Conservation (phyloP, 768 basidiomycete genomes). For the Pseudohyphozyma bogoriensis region DNA sequence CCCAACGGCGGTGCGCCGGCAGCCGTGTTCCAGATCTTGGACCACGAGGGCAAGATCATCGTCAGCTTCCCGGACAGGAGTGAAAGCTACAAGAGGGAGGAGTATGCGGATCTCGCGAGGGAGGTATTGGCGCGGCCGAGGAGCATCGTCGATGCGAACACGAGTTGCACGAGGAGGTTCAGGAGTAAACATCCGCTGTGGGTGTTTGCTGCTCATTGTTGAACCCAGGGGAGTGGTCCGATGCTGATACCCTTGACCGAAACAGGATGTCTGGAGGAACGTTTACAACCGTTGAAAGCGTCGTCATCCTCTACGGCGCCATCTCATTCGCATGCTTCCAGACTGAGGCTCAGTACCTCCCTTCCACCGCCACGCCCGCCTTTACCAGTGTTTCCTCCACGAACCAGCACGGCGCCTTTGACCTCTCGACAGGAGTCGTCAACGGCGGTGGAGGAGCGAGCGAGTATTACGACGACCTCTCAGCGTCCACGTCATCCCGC, state of each 20-base stretch:
- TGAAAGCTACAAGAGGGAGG: slow-evolving; percentile 21
- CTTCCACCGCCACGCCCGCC: too few relatives aligned
- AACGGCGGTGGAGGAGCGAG: too few relatives aligned
- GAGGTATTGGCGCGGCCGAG: slow-evolving; percentile 25
- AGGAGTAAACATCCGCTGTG: slow-evolving; percentile 32
- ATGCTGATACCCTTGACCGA: not conserved
- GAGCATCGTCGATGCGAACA: slow-evolving; percentile 18
- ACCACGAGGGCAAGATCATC: slow-evolving; percentile 14
- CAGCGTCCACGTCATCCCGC: too few relatives aligned
- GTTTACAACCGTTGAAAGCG: slow-evolving; percentile 30
- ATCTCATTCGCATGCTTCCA: slow-evolving; percentile 33
- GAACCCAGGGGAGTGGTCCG: too few relatives aligned
- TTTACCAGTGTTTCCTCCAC: not conserved
- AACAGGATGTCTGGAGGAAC: slow-evolving; percentile 27
- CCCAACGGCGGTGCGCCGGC: slow-evolving; percentile 13
- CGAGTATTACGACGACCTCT: too few relatives aligned
- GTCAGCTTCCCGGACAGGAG: slow-evolving; percentile 21
- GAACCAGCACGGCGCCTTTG: too few relatives aligned
- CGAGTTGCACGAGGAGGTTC: slow-evolving; percentile 33
- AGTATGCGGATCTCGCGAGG: slow-evolving; percentile 27
- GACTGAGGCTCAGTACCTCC: slow-evolving; percentile 26
- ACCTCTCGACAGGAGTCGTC: too few relatives aligned
- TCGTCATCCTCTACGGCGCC: slow-evolving; percentile 30
- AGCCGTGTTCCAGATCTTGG: slow-evolving; percentile 34
- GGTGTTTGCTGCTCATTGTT: not conserved